phyloP scores from a whole-genome alignment of 2,329 filamentous ascomycete species.

The Sarocladium strictum region DNA sequence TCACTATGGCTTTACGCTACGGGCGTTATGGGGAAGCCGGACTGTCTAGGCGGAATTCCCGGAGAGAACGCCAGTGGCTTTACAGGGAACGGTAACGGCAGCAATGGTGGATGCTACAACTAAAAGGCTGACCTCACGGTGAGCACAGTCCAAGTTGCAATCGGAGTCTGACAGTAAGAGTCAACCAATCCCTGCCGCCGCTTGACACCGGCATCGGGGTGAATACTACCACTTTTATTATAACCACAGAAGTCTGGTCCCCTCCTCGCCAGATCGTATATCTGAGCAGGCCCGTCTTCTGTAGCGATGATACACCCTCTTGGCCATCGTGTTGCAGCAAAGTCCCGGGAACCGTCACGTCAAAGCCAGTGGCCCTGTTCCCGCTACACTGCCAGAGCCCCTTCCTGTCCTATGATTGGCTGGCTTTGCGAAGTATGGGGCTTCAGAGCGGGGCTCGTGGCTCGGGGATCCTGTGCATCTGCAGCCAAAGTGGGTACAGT shows the following conservation, averaged over 20 bases:
- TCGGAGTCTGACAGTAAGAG: background rate
- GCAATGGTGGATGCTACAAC: background rate
- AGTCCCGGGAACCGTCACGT: background rate
- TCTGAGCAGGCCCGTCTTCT: too few species aligned
- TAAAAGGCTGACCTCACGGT: background rate
- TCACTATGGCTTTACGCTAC: slow-evolving; percentile 1
- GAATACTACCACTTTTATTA: too few species aligned
- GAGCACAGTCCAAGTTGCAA: background rate
- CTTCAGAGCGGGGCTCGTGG: background rate
- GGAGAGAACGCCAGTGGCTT: background rate
- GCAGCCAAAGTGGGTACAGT: background rate
- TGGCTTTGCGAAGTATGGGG: background rate
- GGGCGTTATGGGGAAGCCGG: background rate
- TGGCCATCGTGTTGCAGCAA: background rate
- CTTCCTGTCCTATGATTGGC: background rate
- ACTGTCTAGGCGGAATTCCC: background rate
- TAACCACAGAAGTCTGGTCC: too few species aligned
- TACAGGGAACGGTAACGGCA: too few species aligned
- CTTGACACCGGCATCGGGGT: background rate
- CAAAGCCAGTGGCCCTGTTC: background rate
- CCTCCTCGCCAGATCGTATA: too few species aligned
- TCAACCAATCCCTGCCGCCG: background rate
- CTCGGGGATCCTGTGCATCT: slow-evolving; percentile 4
- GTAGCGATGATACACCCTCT: too few species aligned
- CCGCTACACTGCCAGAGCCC: background rate